Percentiles rank a stretch among this genome's conserved stretches.
Evolutionary conservation across 2,329 filamentous ascomycete species (phyloP).

Genomic region (Botrytis tulipae): DNA sequence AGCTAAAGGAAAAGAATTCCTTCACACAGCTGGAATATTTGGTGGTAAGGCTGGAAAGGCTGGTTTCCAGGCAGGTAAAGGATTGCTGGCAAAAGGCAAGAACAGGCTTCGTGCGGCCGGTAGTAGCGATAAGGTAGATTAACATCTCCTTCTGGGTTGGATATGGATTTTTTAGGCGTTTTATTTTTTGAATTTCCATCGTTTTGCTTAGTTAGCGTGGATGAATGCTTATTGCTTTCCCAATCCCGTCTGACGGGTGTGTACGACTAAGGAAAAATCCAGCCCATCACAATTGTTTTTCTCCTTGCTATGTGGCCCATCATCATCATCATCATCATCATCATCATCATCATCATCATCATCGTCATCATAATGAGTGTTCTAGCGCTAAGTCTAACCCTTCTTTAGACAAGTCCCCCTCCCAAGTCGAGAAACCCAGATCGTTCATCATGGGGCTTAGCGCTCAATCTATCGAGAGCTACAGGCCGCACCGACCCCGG

Average conservation of each 20-base stretch:
- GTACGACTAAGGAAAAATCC: constrained; percentile 39
- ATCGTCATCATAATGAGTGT: constrained; percentile 30
- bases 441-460: constrained; percentile 47
- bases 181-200: constrained; percentile 27
- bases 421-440: constrained; percentile 42
- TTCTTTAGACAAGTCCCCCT: constrained; percentile 41
- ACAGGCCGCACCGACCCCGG: neutral
- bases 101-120: constrained; percentile 65
- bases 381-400: constrained; percentile 36
- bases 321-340: constrained; percentile 23
- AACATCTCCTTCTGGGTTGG: constrained; percentile 45
- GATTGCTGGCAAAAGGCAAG: constrained; percentile 85
- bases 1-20: constrained; percentile 81
- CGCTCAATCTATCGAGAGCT: constrained; percentile 16
- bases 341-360: constrained; percentile 27
- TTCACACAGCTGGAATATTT: constrained; percentile 75
- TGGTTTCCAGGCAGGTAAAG: constrained; percentile 69
- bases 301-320: constrained; percentile 32
- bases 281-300: constrained; percentile 32
- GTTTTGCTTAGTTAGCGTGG: constrained; percentile 34
- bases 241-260: constrained; percentile 37
- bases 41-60: constrained; percentile 72
- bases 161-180: constrained; percentile 35
- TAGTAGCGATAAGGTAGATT: constrained; percentile 83
- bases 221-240: constrained; percentile 28